Conservation (phyloP, 306 rosid species). For the Echinosophora koreensis region DNA sequence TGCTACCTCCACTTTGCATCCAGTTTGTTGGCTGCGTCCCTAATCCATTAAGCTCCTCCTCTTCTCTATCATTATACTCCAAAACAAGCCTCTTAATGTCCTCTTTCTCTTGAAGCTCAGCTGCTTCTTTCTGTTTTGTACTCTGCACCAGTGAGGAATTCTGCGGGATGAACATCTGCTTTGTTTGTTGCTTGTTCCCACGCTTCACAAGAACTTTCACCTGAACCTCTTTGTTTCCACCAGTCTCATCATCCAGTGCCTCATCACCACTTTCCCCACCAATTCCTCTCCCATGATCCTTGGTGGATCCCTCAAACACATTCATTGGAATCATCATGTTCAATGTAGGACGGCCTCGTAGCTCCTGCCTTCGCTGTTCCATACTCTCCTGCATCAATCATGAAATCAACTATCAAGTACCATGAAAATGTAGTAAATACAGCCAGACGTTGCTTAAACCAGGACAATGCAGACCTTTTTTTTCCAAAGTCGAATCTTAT, state of each 20-base stretch:
- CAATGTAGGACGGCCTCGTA: slow-evolving; percentile 88
- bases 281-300: slow-evolving; percentile 80
- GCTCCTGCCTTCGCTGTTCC: slow-evolving; percentile 93
- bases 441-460: slow-evolving; percentile 21
- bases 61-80: slow-evolving; percentile 98
- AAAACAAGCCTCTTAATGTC: slow-evolving; percentile 94
- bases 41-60: slow-evolving; percentile 92
- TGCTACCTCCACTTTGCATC: slow-evolving; percentile 71
- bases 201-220: slow-evolving; percentile 99
- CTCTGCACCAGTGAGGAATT: slow-evolving; percentile 92
- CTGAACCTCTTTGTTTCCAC: slow-evolving; percentile 82
- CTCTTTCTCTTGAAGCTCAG: slow-evolving; percentile 97
- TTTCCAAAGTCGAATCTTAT: slow-evolving; percentile 10
- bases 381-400: slow-evolving; percentile 84
- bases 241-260: slow-evolving; percentile 76
- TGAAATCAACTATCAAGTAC: slow-evolving; percentile 27
- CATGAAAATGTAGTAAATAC: slow-evolving; percentile 29
- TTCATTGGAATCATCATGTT: slow-evolving; percentile 98
- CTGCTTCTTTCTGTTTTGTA: slow-evolving; percentile 99
- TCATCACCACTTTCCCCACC: slow-evolving; percentile 98
- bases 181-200: slow-evolving; percentile 96
- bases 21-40: slow-evolving; percentile 81
- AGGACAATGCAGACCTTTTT: neutral
- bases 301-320: slow-evolving; percentile 85
- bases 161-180: slow-evolving; percentile 94